Evolutionary conservation across 1,284 basidiomycete species (phyloP).

Genomic region (Cutaneotrichosporon curvatum): DNA sequence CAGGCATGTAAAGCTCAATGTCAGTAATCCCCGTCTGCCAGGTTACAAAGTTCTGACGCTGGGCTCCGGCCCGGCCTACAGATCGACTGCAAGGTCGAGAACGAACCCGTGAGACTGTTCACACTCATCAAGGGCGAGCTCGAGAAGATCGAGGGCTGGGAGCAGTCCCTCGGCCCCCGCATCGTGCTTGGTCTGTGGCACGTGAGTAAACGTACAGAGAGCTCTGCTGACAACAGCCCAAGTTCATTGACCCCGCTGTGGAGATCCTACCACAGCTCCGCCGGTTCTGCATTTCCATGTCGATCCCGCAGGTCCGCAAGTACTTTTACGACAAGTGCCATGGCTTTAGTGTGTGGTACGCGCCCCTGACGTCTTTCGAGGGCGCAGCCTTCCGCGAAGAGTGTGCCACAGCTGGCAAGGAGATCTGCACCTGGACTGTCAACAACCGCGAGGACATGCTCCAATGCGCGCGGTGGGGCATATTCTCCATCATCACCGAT

Average conservation of each 20-base stretch:
- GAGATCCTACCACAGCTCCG: conserved; percentile 70
- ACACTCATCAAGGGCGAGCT: conserved; percentile 72
- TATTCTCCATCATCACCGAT: conserved; percentile 84
- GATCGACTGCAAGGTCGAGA: conserved; percentile 67
- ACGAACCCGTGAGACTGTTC: conserved; percentile 82
- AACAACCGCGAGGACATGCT: conserved; percentile 89
- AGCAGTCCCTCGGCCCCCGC: conserved; percentile 76
- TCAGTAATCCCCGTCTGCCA: conserved; percentile 51
- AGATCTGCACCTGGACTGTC: conserved; percentile 67
- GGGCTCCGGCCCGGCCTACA: conserved; percentile 52
- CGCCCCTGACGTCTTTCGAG: conserved; percentile 63
- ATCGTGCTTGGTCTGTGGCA: conserved; percentile 66
- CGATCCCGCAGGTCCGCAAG: conserved; percentile 56
- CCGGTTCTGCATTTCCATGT: conserved; percentile 77
- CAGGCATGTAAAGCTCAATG: conserved; percentile 74
- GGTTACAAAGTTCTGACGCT: conserved; percentile 52
- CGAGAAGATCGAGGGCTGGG: conserved; percentile 63
- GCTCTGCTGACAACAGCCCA: conserved; percentile 48
- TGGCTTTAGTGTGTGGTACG: conserved; percentile 82
- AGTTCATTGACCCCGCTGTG: conserved; percentile 73
- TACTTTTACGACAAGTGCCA: conserved; percentile 90
- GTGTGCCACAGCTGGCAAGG: conserved; percentile 73
- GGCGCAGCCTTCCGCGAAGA: conserved; percentile 65
- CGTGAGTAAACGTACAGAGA: background rate
- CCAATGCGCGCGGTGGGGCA: conserved; percentile 87